Evolutionary conservation across 768 basidiomycete species (phyloP), one percentile per base, ranked within the genome.

Genomic region (Chalciporus sphaerocephalus): DNA sequence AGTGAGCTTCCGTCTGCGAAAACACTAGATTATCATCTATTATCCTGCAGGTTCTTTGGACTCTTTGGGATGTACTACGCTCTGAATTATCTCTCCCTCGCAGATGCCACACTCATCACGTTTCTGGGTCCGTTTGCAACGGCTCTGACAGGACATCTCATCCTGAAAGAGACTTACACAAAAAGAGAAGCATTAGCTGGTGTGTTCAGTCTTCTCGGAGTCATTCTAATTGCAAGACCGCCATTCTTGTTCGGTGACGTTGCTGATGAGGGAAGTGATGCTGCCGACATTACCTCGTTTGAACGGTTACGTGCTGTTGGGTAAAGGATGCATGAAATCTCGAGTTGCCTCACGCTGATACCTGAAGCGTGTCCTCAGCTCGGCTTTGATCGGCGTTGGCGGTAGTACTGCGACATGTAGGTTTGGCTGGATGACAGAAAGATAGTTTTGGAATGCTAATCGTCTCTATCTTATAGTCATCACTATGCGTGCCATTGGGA

Each of bases 151-250:
- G 34, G 12, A 25, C 16, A 27, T 17, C 6, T 86, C 2, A 70
- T 87, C 15, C 62, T 87, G 13, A 74, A 76, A 20, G 91, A 92
- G 54, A 61, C 57, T 0, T 75, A 86, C 50, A 72, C 74, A 3
- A 64, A 62, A 38, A 73, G 66, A 48, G 80, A 89, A 59, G 73
- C 23, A 6, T 17, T 13, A 5, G 40, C 17, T 36, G 16, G 55
- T 78, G 79, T 85, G 7, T 73, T 76, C 38, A 85, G 87, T 61
- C 72, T 94, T 24, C 34, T 76, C 8, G 92, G 92, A 0, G 89
- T 92, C 8, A 61, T 93, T 12, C 71, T 92, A 7, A 90, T 96
- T 40, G 87, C 91, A 10, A 74, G 88, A 27, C 92, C 92, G 0
- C 67, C 74, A 1, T 80, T 81, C 41, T 54, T 96, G 6, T 94